These are phyloP conservation scores for Fistulina hepatica DNA, from an alignment of 1,284 basidiomycete genomes.

Conservation along the genomic window DNA sequence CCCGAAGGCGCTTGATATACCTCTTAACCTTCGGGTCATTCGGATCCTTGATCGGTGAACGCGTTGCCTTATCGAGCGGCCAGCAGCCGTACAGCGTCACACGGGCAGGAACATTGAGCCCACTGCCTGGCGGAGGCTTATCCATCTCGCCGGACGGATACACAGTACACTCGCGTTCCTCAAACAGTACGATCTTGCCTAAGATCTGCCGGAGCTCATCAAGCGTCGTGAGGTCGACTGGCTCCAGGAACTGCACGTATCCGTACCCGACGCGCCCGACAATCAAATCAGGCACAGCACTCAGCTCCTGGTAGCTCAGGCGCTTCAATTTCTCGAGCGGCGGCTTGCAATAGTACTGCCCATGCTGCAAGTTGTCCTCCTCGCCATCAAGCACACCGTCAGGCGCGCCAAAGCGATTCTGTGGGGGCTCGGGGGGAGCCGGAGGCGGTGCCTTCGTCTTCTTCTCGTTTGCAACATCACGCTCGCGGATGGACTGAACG, in stretches of 20 bases:
- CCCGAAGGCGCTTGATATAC: constrained; percentile 77
- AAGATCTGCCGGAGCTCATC: constrained; percentile 72
- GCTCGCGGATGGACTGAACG: constrained; percentile 61
- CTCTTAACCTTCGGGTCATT: constrained; percentile 62
- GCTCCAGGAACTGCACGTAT: constrained; percentile 81
- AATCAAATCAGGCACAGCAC: constrained; percentile 61
- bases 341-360: constrained; percentile 86
- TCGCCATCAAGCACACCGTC: constrained; percentile 38
- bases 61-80: constrained; percentile 84
- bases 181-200: constrained; percentile 84
- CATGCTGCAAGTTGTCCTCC: too few species aligned
- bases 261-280: constrained; percentile 90
- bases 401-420: constrained; percentile 27
- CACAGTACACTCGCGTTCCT: constrained; percentile 85
- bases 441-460: constrained; percentile 21
- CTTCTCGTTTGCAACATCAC: constrained; percentile 34
- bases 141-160: constrained; percentile 83
- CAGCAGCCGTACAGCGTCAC: constrained; percentile 80
- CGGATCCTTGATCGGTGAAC: constrained; percentile 82
- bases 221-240: constrained; percentile 87
- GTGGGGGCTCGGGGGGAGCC: constrained; percentile 32
- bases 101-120: constrained; percentile 81
- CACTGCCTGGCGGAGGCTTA: constrained; percentile 74
- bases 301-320: constrained; percentile 63
- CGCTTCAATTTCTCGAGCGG: constrained; percentile 61